Percentiles rank a stretch among this genome's conserved stretches.
These are phyloP conservation scores for Peronospora belbahrii DNA, from an alignment of 352 stramenopile species.

Conservation along the genomic window DNA sequence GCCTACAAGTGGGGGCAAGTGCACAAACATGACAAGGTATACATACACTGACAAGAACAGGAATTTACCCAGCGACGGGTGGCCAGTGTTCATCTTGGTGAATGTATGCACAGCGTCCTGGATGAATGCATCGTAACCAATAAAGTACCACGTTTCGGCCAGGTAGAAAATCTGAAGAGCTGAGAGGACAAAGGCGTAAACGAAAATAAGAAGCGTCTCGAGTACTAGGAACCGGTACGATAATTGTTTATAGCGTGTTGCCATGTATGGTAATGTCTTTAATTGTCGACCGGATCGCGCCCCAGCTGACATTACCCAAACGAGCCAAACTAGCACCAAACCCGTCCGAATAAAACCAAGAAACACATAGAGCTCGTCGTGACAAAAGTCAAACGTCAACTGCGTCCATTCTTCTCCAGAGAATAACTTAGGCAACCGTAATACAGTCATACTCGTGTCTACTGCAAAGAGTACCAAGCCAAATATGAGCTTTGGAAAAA, in stretches of 20 bases:
- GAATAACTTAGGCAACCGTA: conserved; percentile 60
- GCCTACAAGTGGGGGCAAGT: conserved; percentile 51
- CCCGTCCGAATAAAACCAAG: conserved; percentile 53
- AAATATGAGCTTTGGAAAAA: conserved; percentile 27
- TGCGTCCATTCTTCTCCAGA: conserved; percentile 2
- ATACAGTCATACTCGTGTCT: conserved; percentile 49
- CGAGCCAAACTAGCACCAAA: conserved; percentile 61
- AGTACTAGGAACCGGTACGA: conserved; percentile 82
- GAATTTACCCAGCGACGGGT: conserved; percentile 56
- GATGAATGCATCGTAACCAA: conserved; percentile 63
- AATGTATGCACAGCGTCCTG: conserved; percentile 66
- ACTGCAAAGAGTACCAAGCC: conserved; percentile 36
- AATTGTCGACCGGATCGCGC: conserved; percentile 50
- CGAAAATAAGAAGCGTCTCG: conserved; percentile 63
- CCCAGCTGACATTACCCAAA: conserved; percentile 59
- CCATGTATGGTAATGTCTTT: conserved; percentile 74
- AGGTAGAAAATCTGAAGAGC: conserved; percentile 59
- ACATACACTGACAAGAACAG: conserved; percentile 80
- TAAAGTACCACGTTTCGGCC: conserved; percentile 49
- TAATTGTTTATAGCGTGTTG: conserved; percentile 77
- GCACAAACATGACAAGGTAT: conserved; percentile 79
- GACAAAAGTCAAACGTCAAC: conserved; percentile 12
- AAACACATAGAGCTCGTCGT: conserved; percentile 55
- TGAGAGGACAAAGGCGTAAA: conserved; percentile 68
- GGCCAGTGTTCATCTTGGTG: conserved; percentile 40